A percentile compares a stretch with the other conserved stretches of the same genome.
Conservation (phyloP, 2,329 filamentous ascomycete genomes). For the Ophiocordyceps robertsii region DNA sequence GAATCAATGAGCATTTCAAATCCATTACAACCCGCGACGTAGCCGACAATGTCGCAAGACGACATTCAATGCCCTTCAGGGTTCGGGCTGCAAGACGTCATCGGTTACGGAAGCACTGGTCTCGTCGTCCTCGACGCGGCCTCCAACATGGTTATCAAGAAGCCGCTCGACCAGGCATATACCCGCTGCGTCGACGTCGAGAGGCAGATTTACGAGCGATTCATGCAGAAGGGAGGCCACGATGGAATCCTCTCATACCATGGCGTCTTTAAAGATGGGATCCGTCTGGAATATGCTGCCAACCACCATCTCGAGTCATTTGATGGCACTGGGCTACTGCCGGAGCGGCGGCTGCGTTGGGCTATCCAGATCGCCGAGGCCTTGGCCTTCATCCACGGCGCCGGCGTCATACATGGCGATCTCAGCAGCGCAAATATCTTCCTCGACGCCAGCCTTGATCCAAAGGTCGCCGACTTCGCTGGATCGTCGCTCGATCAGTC, state of each 20-base stretch:
- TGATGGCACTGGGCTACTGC: neutral
- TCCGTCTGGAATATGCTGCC: neutral
- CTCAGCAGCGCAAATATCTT: neutral
- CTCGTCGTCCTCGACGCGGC: conserved; percentile 1
- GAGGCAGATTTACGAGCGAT: neutral
- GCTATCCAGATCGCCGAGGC: neutral
- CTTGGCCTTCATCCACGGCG: neutral
- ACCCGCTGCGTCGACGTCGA: neutral
- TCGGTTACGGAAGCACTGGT: neutral
- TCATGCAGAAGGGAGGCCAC: neutral
- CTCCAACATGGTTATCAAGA: conserved; percentile 2
- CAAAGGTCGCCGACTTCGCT: neutral
- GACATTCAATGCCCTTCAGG: conserved; percentile 1
- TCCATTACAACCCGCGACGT: too few species aligned
- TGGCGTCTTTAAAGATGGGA: neutral
- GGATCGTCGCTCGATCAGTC: neutral
- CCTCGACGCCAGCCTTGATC: neutral
- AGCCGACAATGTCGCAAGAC: neutral
- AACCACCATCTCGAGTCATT: neutral
- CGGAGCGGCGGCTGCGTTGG: neutral
- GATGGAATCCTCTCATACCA: neutral
- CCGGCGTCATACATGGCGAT: neutral
- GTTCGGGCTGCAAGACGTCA: neutral
- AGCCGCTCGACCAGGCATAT: neutral
- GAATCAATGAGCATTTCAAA: too few species aligned